These are phyloP conservation scores for Trametes cinnabarina DNA, from an alignment of 768 basidiomycete genomes.

Conservation along the genomic window DNA sequence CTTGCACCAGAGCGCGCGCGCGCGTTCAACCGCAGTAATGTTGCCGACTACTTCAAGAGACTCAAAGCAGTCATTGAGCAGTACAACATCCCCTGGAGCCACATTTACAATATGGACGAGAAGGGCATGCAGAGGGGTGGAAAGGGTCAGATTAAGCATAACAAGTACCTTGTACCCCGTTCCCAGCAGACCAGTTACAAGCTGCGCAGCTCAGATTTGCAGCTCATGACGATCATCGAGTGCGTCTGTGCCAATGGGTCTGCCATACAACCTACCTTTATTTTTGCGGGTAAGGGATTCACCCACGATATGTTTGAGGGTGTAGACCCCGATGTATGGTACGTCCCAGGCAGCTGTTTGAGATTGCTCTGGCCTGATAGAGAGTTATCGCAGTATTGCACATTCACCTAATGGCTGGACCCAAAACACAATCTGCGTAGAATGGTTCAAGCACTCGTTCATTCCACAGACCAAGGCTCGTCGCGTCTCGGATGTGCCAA, in stretches of 20 bases:
- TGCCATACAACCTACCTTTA: slow-evolving; percentile 35
- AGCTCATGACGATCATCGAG: slow-evolving; percentile 49
- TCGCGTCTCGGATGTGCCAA: slow-evolving; percentile 28
- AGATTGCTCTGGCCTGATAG: not conserved
- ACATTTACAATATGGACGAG: slow-evolving; percentile 30
- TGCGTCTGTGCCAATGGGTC: slow-evolving; percentile 41
- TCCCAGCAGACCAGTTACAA: slow-evolving; percentile 22
- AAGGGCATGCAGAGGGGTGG: slow-evolving; percentile 26
- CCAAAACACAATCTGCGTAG: slow-evolving; percentile 31
- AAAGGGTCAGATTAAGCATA: not conserved
- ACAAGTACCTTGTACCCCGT: slow-evolving; percentile 20
- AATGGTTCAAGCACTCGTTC: slow-evolving; percentile 43
- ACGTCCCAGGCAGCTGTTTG: not conserved
- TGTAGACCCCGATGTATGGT: slow-evolving; percentile 23
- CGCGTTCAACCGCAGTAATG: slow-evolving; percentile 32
- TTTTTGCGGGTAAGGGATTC: slow-evolving; percentile 35
- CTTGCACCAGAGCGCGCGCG: slow-evolving; percentile 35
- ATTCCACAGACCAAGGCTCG: slow-evolving; percentile 34
- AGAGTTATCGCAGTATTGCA: slow-evolving; percentile 34
- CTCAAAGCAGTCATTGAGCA: slow-evolving; percentile 1
- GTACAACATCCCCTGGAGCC: not conserved
- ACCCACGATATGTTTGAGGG: slow-evolving; percentile 27
- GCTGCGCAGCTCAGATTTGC: slow-evolving; percentile 33
- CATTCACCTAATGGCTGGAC: slow-evolving; percentile 44
- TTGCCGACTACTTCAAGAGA: slow-evolving; percentile 12